Conservation (phyloP, 2,329 filamentous ascomycete genomes). For the Colletotrichum costaricense region DNA sequence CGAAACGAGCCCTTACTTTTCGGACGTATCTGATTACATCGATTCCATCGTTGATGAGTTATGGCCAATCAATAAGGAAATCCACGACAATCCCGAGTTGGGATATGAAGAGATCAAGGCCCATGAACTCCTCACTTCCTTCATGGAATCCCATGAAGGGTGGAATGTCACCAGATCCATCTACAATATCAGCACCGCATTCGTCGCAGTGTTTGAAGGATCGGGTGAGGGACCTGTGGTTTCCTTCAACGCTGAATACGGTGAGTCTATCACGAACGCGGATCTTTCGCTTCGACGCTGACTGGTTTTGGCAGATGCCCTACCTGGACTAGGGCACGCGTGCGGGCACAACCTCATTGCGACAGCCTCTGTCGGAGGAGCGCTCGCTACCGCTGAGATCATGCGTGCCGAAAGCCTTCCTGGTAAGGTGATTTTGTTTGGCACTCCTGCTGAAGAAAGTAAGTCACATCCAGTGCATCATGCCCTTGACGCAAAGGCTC, state of each 20-base stretch:
- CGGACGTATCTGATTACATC: conserved; percentile 36
- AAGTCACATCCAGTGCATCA: background rate
- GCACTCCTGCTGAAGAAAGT: conserved; percentile 63
- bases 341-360: conserved; percentile 57
- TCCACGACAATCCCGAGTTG: conserved; percentile 57
- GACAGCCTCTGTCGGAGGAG: conserved; percentile 57
- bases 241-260: conserved; percentile 55
- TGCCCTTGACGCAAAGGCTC: background rate
- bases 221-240: conserved; percentile 50
- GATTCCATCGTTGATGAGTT: conserved; percentile 39
- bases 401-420: conserved; percentile 53
- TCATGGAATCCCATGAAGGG: conserved; percentile 46
- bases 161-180: conserved; percentile 54
- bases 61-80: conserved; percentile 52
- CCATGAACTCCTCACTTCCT: conserved; percentile 52
- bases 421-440: conserved; percentile 59
- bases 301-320: conserved; percentile 44
- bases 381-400: conserved; percentile 57
- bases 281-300: background rate
- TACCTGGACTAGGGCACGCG: conserved; percentile 49
- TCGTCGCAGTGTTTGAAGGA: conserved; percentile 53
- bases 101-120: conserved; percentile 55
- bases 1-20: conserved; percentile 17
- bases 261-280: conserved; percentile 23
- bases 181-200: conserved; percentile 56